Conservation (phyloP, 129 eudicot genomes). For the Mikania micrantha region DNA sequence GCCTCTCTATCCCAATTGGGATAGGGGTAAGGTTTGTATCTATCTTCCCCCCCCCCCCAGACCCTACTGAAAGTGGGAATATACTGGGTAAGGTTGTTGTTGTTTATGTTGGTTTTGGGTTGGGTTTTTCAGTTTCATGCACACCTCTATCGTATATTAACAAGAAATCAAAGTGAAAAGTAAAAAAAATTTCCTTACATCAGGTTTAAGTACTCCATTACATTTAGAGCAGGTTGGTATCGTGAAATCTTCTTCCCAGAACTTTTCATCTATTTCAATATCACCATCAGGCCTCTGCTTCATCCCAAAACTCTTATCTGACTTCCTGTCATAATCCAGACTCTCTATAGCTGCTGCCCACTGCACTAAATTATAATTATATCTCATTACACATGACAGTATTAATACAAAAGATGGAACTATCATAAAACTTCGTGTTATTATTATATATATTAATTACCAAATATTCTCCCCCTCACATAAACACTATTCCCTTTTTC, state of each 20-base stretch:
- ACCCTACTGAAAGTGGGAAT: no score
- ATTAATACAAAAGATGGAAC: background rate
- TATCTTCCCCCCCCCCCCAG: no score
- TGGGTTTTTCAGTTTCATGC: no score
- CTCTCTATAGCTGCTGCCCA: conserved; percentile 95
- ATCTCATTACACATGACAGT: background rate
- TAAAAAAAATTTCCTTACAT: conserved; percentile 47
- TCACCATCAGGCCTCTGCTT: conserved; percentile 96
- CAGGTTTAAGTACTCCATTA: conserved; percentile 80
- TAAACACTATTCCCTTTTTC: no score
- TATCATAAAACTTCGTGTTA: background rate
- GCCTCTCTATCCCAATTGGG: no score
- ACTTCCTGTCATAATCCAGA: conserved; percentile 54
- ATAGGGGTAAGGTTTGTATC: no score
- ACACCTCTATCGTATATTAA: no score
- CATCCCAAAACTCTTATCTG: conserved; percentile 91
- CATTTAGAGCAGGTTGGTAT: conserved; percentile 75
- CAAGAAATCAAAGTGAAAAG: background rate
- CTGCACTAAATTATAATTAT: conserved; percentile 31
- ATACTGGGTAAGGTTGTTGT: no score
- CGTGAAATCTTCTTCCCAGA: conserved; percentile 90
- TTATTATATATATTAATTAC: no score
- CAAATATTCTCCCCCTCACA: no score
- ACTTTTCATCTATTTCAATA: conserved; percentile 91
- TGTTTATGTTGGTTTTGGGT: no score